These are phyloP conservation scores for Paraphaeosphaeria minitans DNA, from an alignment of 2,329 filamentous ascomycete genomes.

Conservation along the genomic window DNA sequence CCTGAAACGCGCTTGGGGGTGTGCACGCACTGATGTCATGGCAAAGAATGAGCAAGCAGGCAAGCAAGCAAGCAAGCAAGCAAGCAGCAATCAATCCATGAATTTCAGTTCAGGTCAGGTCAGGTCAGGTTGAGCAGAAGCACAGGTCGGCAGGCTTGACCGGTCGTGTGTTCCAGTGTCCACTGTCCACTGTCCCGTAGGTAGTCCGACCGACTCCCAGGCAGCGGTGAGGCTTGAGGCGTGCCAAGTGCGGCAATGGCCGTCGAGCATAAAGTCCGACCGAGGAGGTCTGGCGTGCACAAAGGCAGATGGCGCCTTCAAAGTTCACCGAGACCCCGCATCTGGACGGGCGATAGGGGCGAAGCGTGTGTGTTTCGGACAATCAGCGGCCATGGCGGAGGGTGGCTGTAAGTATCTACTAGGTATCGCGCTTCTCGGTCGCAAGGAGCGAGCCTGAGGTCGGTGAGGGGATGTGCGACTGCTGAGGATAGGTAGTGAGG, in stretches of 20 bases:
- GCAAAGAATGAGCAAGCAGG: not conserved
- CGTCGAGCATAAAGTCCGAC: not conserved
- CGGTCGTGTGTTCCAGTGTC: not conserved
- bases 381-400: conserved; percentile 4
- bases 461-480: not conserved
- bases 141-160: not conserved
- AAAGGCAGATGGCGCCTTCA: conserved; percentile 1
- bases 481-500: too few species aligned
- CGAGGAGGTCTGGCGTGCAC: not conserved
- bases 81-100: too few species aligned
- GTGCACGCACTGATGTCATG: conserved; percentile 7
- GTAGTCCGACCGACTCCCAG: too few species aligned
- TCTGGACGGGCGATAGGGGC: conserved; percentile 7
- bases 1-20: conserved; percentile 5
- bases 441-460: too few species aligned
- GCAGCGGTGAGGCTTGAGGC: conserved; percentile 6
- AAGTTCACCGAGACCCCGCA: conserved; percentile 7
- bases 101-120: too few species aligned
- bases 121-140: not conserved
- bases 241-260: conserved; percentile 2
- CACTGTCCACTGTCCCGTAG: too few species aligned
- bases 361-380: conserved; percentile 6
- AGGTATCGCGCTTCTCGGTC: too few species aligned
- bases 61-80: too few species aligned
- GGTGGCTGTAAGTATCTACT: too few species aligned